phyloP scores from a whole-genome alignment of 1,284 basidiomycete genomes.

The Wolfiporia cocos region DNA sequence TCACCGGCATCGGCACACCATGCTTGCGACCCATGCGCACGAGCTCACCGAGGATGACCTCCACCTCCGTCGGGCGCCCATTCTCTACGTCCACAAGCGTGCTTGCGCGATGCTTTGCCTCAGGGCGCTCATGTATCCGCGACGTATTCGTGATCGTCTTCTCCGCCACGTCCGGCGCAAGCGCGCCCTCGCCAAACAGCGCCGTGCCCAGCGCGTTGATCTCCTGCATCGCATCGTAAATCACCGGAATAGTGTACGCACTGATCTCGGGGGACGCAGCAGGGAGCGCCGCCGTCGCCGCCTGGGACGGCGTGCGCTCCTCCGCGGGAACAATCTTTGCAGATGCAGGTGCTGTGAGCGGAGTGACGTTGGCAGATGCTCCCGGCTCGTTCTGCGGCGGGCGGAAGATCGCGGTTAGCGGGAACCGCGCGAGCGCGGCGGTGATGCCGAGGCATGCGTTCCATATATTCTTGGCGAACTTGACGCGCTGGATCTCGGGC shows the following conservation, averaged over 20 bases:
- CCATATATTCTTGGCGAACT: constrained; percentile 63
- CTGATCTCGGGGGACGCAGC: constrained; percentile 32
- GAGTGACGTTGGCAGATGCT: constrained; percentile 19
- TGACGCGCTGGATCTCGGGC: constrained; percentile 54
- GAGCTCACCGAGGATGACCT: constrained; percentile 58
- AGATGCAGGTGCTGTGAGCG: constrained; percentile 20
- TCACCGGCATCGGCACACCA: constrained; percentile 46
- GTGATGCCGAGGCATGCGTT: constrained; percentile 52
- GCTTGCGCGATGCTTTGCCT: constrained; percentile 45
- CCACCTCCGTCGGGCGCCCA: constrained; percentile 56
- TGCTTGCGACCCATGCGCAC: constrained; percentile 44
- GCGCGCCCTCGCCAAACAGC: constrained; percentile 32
- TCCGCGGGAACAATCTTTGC: background rate
- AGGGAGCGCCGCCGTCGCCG: constrained; percentile 29
- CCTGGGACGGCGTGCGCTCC: background rate
- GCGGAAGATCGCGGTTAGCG: constrained; percentile 48
- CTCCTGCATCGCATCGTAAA: constrained; percentile 41
- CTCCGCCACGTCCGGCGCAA: constrained; percentile 38
- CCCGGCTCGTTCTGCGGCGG: constrained; percentile 26
- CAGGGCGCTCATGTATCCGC: constrained; percentile 32
- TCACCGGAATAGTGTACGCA: constrained; percentile 39
- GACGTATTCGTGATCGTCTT: constrained; percentile 35
- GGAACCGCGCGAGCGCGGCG: constrained; percentile 44
- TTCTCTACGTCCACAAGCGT: constrained; percentile 56
- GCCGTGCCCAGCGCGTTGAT: constrained; percentile 41